Percentiles rank a stretch among this genome's conserved stretches.
phyloP scores from a whole-genome alignment of 2,329 filamentous ascomycete species.

The Stagonosporopsis chrysanthemi region DNA sequence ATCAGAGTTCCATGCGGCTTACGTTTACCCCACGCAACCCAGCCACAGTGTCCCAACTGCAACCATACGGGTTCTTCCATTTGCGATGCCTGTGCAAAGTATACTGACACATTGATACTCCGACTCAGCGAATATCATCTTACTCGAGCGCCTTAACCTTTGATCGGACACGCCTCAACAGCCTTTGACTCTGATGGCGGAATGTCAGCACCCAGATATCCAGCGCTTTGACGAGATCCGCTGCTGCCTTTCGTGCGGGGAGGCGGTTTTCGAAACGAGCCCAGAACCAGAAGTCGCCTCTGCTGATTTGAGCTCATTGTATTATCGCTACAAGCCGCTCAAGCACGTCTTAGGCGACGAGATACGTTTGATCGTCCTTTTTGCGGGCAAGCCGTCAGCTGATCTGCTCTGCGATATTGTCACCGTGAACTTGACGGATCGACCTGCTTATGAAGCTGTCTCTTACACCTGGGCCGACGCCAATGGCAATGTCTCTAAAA shows the following conservation, averaged over 20 bases:
- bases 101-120: too few species aligned
- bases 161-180: too few species aligned
- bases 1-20: too few species aligned
- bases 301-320: not conserved
- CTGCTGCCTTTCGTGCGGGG: constrained; percentile 15
- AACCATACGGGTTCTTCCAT: too few species aligned
- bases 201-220: constrained; percentile 10
- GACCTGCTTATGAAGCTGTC: constrained; percentile 28
- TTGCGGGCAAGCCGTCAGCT: constrained; percentile 10
- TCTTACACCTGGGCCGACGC: constrained; percentile 32
- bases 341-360: constrained; percentile 15
- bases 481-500: not conserved
- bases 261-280: not conserved
- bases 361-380: constrained; percentile 22
- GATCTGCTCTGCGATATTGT: constrained; percentile 21
- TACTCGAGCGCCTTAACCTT: too few species aligned
- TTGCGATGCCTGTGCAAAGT: too few species aligned
- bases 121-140: too few species aligned
- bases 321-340: not conserved
- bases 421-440: constrained; percentile 24
- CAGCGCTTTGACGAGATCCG: constrained; percentile 9
- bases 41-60: too few species aligned
- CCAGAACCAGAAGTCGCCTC: not conserved
- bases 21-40: too few species aligned
- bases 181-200: not conserved